Conservation (phyloP, 108 stramenopile species). For the Fragilaria radians region DNA sequence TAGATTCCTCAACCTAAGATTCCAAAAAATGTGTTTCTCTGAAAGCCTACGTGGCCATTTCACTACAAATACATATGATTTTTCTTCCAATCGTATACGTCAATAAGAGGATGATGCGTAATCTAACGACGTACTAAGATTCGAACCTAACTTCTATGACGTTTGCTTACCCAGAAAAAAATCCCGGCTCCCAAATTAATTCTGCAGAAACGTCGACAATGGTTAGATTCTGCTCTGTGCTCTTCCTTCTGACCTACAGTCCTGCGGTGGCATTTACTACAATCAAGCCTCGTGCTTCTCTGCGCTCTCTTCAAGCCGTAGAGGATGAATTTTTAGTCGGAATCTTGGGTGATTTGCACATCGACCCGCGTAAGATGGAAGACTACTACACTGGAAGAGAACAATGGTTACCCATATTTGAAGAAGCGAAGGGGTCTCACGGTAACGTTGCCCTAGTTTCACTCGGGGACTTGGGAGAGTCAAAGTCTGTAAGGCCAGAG, state of each 20-base stretch:
- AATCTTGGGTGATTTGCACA: slow-evolving; percentile 78
- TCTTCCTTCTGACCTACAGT: neutral
- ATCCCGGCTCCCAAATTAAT: too few relatives aligned
- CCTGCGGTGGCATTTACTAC: neutral
- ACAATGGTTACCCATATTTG: slow-evolving; percentile 41
- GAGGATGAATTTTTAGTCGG: slow-evolving; percentile 35
- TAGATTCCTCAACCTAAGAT: too few relatives aligned
- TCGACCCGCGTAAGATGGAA: slow-evolving; percentile 75
- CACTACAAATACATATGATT: too few relatives aligned
- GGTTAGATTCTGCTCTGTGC: neutral
- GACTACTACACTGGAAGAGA: slow-evolving; percentile 43
- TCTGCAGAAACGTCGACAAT: neutral
- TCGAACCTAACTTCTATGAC: too few relatives aligned
- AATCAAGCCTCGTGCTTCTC: neutral
- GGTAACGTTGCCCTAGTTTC: slow-evolving; percentile 40
- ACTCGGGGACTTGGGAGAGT: slow-evolving; percentile 42
- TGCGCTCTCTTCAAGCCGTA: neutral
- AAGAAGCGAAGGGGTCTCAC: slow-evolving; percentile 48
- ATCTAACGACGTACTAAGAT: too few relatives aligned
- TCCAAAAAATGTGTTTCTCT: too few relatives aligned
- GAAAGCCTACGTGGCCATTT: too few relatives aligned
- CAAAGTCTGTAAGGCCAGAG: slow-evolving; percentile 16
- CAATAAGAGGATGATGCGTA: too few relatives aligned
- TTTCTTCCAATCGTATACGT: too few relatives aligned
- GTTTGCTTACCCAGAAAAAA: too few relatives aligned